Evolutionary conservation across 2,329 filamentous ascomycete species (phyloP), one percentile per base, ranked within the genome.

Genomic region (Botryotinia globosa): DNA sequence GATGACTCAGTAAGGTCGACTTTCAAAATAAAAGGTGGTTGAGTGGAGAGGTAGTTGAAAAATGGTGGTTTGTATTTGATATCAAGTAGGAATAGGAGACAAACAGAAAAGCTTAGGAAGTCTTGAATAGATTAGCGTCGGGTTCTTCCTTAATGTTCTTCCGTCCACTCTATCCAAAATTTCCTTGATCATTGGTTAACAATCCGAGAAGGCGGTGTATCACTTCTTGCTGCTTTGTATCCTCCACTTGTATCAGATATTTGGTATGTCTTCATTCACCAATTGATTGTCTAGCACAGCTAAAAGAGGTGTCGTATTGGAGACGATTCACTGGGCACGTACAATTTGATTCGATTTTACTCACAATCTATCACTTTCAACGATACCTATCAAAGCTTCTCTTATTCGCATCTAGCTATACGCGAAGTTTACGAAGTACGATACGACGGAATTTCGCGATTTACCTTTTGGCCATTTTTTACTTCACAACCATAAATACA

Each of bases 51-150:
- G 22, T 72, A 18, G 39, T 67, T 32, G 61, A 32, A 66, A 59
- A 51, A 67, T 67, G 37, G 70, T 72, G 32, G 62, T 56, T 54
- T 65, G 48, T 56, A 67, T 63, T 45, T 66, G 69, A 71, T 71
- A 71, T 71, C 62, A 67, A 67, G 39, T n/a, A 67, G 70, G 62
- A 72, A 72, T 72, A 72, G 70, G 70, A 67, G 70, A 56, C n/a
- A 71, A 65, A 56, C 58, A 71, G 42, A 72, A 72, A 72, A 71
- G 61, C 48, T 69, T 69, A 69, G 39, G 62, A 56, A 66, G 63
- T 72, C 64, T 67, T 54, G 62, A 58, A 48, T 54, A 14, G 22
- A 66, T 67, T 72, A 72, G 70, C 70, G 45, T 54, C 70, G 70
- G 70, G 9, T 37, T 72, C 22, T 72, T 48, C 62, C 70, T 67